These are phyloP conservation scores for Tephrocybe sp. DNA, from an alignment of 768 basidiomycete genomes.

Conservation along the genomic window DNA sequence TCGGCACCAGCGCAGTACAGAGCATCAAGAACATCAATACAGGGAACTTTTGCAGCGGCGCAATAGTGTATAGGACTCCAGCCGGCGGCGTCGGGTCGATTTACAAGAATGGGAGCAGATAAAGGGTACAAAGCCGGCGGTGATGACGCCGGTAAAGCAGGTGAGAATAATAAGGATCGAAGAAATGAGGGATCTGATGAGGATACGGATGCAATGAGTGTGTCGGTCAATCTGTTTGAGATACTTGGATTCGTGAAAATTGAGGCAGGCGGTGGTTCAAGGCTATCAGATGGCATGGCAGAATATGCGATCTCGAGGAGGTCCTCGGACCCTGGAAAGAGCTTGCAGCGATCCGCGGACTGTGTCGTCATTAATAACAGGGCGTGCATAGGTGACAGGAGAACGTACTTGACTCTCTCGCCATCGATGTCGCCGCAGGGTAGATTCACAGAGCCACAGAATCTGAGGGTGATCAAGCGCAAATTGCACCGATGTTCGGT, in stretches of 20 bases:
- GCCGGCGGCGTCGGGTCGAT: conserved; percentile 61
- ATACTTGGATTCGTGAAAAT: conserved; percentile 41
- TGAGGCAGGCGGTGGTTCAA: conserved; percentile 39
- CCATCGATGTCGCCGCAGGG: conserved; percentile 59
- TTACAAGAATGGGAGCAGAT: conserved; percentile 58
- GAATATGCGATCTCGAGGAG: conserved; percentile 36
- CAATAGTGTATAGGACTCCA: conserved; percentile 78
- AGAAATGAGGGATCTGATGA: conserved; percentile 48
- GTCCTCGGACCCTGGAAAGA: conserved; percentile 32
- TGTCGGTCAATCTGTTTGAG: conserved; percentile 43
- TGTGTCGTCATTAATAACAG: conserved; percentile 19
- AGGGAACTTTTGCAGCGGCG: conserved; percentile 52
- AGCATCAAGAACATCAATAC: conserved; percentile 60
- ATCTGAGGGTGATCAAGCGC: conserved; percentile 58
- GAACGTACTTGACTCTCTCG: conserved; percentile 55
- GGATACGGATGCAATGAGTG: conserved; percentile 53
- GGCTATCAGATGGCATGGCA: conserved; percentile 36
- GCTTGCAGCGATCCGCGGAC: conserved; percentile 38
- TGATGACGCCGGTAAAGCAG: conserved; percentile 36
- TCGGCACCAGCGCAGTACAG: conserved; percentile 78
- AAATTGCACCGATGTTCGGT: conserved; percentile 71
- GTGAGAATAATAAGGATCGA: conserved; percentile 54
- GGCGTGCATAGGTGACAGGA: conserved; percentile 10
- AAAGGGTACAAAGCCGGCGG: conserved; percentile 39
- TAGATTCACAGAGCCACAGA: conserved; percentile 69